Evolutionary conservation across 2,329 filamentous ascomycete species (phyloP), one percentile per base, ranked within the genome.

Genomic region (Epichloe gansuensis): DNA sequence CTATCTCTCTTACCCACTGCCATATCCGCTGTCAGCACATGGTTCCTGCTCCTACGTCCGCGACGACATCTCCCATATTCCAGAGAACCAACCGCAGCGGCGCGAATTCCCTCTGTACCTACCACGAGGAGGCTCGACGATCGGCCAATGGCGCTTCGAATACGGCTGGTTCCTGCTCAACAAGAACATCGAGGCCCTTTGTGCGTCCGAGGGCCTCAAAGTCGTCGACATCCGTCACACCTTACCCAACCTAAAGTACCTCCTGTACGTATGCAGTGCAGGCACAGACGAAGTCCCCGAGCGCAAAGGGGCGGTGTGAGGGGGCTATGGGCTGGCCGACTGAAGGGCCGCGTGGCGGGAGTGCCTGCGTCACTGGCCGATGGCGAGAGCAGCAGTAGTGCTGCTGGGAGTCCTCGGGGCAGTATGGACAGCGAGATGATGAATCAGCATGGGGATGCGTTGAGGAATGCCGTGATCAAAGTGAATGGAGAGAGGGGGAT

Each of bases 151-250:
- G 71, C 83, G 91, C 2, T 97, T 97, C 67, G 91, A 97, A 61
- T 98, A 97, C 66, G 93, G 77, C 11, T 93, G 95, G 64, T 98
- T 97, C 62, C 73, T 97, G n/a, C 77, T 98, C 13, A 97, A 97
- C 72, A 96, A 97, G 69, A 75, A 97, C 63, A 91, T 98, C 52
- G 91, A 97, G 60, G 69, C 75, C 0, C 71, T 85, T 3, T 83
- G 81, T 55, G 70, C 73, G 3, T 74, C 76, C 1, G 83, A 90
- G 58, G 85, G 85, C 0, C 72, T 96, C 12, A 83, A 85, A 46
- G 83, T 95, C 1, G 78, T 96, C 57, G 93, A 98, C 62, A 89
- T 96, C 17, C 80, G 93, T 4, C 89, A 97, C 60, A 95, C 91
- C 0, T 72, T 97, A 6, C 90, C 91, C 2, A 98, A 98, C 63